Evolutionary conservation across 139 green algal species (phyloP).

Genomic region (Chlamydomonas schloesseri): DNA sequence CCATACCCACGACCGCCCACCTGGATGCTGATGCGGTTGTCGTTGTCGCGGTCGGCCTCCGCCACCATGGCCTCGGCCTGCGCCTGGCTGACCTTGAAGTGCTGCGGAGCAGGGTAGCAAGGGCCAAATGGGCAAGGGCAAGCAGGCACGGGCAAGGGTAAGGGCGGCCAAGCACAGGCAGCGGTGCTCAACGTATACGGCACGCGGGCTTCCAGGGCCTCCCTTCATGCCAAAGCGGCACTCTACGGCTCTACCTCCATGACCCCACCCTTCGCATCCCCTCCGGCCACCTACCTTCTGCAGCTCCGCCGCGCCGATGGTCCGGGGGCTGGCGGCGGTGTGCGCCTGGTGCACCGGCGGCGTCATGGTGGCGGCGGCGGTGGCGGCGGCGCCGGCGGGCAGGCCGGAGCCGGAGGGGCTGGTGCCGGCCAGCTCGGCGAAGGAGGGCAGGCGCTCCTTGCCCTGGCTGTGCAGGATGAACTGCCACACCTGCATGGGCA

Average conservation of each 20-base stretch:
- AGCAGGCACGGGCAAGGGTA: too few species aligned
- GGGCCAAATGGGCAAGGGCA: too few species aligned
- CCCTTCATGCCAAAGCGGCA: too few species aligned
- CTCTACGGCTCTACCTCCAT: too few species aligned
- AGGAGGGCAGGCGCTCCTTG: slow-evolving; percentile 1
- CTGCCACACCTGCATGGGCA: slow-evolving; percentile 27
- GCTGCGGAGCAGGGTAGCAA: neutral
- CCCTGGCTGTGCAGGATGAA: slow-evolving; percentile 26
- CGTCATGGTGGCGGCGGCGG: too few species aligned
- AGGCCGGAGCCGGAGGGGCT: too few species aligned
- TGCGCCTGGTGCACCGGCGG: too few species aligned
- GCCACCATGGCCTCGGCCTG: slow-evolving; percentile 27
- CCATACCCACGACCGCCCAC: neutral
- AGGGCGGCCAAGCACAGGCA: too few species aligned
- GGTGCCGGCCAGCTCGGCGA: neutral
- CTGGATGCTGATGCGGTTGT: slow-evolving; percentile 10
- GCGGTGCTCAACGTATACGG: too few species aligned
- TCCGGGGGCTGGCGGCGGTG: neutral
- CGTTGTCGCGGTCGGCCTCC: slow-evolving; percentile 30
- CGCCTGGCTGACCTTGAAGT: slow-evolving; percentile 28
- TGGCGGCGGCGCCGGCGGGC: too few species aligned
- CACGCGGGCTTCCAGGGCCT: too few species aligned
- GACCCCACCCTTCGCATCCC: too few species aligned
- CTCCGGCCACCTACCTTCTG: neutral
- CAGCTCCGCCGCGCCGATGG: slow-evolving; percentile 17